These are phyloP conservation scores for Isatis tinctoria DNA, from an alignment of 345 rosid genomes.

Conservation along the genomic window DNA sequence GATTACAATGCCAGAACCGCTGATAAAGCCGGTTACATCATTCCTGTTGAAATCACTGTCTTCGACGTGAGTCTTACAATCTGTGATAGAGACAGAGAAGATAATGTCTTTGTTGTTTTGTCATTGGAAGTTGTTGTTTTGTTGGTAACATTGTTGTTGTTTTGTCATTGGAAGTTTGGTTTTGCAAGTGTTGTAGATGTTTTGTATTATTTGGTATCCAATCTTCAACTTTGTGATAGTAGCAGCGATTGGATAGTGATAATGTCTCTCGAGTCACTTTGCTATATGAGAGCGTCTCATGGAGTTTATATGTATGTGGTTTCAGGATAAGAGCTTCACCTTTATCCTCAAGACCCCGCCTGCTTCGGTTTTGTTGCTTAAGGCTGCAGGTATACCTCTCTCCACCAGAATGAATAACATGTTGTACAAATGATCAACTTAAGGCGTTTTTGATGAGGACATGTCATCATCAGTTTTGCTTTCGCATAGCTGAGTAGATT, in stretches of 20 bases:
- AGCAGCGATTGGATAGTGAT: background rate
- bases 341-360: constrained; percentile 95
- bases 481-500: background rate
- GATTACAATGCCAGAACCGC: constrained; percentile 97
- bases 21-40: constrained; percentile 89
- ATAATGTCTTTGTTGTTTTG: background rate
- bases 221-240: background rate
- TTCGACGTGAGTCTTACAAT: constrained; percentile 53
- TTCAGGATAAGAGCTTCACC: constrained; percentile 93
- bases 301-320: background rate
- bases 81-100: background rate
- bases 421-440: background rate
- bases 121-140: background rate
- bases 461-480: too few relatives aligned
- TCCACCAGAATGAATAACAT: background rate
- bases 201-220: background rate
- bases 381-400: constrained; percentile 76
- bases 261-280: background rate
- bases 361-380: constrained; percentile 87
- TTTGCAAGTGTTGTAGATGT: background rate
- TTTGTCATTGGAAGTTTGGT: background rate
- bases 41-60: constrained; percentile 94
- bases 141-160: too few relatives aligned
- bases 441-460: too few relatives aligned
- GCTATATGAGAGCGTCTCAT: background rate